A percentile compares a stretch with the other conserved stretches of the same genome.
Conservation (phyloP, 306 rosid genomes). For the Ormosia semicastrata region DNA sequence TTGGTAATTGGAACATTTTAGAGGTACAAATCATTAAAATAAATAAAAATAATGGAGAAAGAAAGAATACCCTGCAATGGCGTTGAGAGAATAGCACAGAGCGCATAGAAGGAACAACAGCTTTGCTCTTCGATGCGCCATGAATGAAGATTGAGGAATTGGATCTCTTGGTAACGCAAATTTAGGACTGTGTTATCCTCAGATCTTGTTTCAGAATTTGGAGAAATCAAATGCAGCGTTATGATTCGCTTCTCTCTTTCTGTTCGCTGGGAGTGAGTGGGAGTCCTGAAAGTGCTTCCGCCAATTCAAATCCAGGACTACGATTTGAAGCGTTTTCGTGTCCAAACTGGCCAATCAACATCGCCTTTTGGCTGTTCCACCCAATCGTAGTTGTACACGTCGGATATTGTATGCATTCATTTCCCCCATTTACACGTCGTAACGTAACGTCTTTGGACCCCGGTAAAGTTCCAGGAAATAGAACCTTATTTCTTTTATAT, state of each 20-base stretch:
- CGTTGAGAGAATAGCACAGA: constrained; percentile 46
- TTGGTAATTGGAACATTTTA: neutral
- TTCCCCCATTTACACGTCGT: too few species aligned
- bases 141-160: constrained; percentile 30
- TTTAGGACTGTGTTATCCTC: constrained; percentile 11
- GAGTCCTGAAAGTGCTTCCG: neutral
- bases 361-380: neutral
- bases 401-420: neutral
- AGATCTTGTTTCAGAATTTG: constrained; percentile 4
- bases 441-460: too few species aligned
- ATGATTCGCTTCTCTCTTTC: neutral
- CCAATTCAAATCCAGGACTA: neutral
- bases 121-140: constrained; percentile 62
- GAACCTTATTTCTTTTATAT: too few species aligned
- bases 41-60: neutral
- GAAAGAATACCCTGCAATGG: constrained; percentile 55
- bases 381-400: neutral
- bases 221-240: neutral
- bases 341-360: neutral
- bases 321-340: neutral
- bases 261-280: neutral
- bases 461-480: too few species aligned
- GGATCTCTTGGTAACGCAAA: constrained; percentile 26
- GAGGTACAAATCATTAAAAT: neutral
- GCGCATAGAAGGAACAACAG: constrained; percentile 47